Evolutionary conservation across 305 asterid species (phyloP), one percentile per base, ranked within the genome.

Genomic region (Solanum hybrid): DNA sequence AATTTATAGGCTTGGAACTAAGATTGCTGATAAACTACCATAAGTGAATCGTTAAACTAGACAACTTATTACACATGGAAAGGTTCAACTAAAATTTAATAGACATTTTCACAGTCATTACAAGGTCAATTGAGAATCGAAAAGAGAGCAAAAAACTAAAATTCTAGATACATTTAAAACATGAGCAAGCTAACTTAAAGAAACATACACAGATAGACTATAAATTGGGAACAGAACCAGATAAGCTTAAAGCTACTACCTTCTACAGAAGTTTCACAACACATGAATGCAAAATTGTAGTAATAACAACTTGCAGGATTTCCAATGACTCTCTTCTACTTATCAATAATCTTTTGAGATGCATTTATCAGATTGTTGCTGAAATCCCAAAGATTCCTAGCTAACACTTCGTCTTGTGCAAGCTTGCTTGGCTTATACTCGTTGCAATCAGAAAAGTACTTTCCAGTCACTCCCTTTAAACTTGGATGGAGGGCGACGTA

Each of bases 401-500:
- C 98, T 78, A 96, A 87, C 78, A 1, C 93, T 89, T 94, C 89
- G 66, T 92, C 89, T 85, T 90, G 92, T 12, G 97, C 97, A 8
- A 91, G 86, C 37, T 66, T 88, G 90, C 97, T 91, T 2, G 94
- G 35, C 91, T 88, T 88, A 81, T 72, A 93, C 93, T 91, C 96
- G 7, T 97, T 97, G 94, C 99, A 95, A 88, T 95, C 99, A 1
- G 87, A 92, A 38, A 93, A 97, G 91, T 97, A 96, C 91, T 94
- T 94, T 87, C 97, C 99, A 0, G 98, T 90, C 7, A 92, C 95
- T 3, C 98, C 97, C 91, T 94, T 90, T 92, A 97, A 26, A 90
- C 90, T 86, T 4, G 96, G 98, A 91, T 95, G 96, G 27, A 95
- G 95, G 4, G 98, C 97, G 6, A 89, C 98, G n/a, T 93, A 97